Evolutionary conservation across 2,329 filamentous ascomycete species (phyloP).

Genomic region (Diaporthe citri): DNA sequence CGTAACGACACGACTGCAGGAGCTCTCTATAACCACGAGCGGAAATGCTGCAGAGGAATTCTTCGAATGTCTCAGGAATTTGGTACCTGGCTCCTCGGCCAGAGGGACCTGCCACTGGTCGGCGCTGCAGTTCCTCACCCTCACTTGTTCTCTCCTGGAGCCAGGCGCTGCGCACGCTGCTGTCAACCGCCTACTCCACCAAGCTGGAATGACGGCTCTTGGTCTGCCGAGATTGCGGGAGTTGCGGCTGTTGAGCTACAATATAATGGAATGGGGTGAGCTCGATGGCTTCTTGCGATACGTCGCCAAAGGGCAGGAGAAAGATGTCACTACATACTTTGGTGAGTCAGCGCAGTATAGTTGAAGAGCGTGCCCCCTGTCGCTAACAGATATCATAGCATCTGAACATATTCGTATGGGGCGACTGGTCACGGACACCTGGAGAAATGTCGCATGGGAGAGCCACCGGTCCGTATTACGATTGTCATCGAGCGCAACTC

Average conservation of each 20-base stretch:
- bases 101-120: background rate
- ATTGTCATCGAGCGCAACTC: background rate
- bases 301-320: background rate
- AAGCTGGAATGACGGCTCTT: background rate
- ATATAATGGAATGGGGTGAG: background rate
- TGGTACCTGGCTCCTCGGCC: background rate
- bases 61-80: background rate
- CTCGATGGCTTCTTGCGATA: background rate
- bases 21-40: constrained; percentile 4
- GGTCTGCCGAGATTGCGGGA: background rate
- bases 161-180: background rate
- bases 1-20: background rate
- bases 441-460: background rate
- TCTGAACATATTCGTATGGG: constrained; percentile 1
- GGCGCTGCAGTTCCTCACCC: background rate
- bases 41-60: background rate
- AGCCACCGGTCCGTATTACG: background rate
- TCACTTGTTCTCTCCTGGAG: background rate
- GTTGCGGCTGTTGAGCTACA: background rate
- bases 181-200: background rate
- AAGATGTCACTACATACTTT: background rate
- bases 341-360: background rate
- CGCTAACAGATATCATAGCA: background rate
- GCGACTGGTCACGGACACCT: background rate
- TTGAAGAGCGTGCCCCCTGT: accelerated